Base-by-base conservation (phyloP, 2,329 filamentous ascomycete species). In the Stachybotrys chlorohalonatus region DNA sequence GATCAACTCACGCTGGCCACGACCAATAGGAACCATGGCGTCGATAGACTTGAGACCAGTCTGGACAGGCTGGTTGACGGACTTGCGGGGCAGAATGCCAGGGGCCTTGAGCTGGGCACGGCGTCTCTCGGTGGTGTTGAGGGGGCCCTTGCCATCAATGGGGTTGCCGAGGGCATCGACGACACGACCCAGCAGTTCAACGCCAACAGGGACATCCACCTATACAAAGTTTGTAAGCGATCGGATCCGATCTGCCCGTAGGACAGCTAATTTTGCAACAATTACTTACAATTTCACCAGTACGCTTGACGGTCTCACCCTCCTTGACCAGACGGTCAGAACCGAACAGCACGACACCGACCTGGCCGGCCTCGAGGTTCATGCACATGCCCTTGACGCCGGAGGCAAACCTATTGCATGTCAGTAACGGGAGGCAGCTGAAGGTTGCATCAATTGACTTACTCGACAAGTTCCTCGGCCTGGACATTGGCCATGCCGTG, bases 301-400 rank as follows among this genome's bases (percentile, higher is more conserved):
- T 99, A 87, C 94, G 93, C 89, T 96, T 97, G 79, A 99, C 94
- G 64, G 89, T 93, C 85, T 99, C 93, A 73, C 94, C 94, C 81
- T 99, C 94, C 84, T 90, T 94, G 86, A 99, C 94, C 70, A 96
- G 85, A 92, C 94, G 92, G 82, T 99, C 94, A 73, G 94, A 97
- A 87, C 94, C 94, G 85, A 99, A 99, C 73, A 99, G 85, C 85
- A 99, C 94, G 72, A 99, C 92, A 96, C 94, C 94, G 81, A 99
- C 94, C 81, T 97, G 94, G 77, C 94, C 94, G 78, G 94, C 94
- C 83, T 99, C 94, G 80, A 99, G 87, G 89, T 99, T 99, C 93
- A 99, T 97, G 90, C 93, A 97, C 94, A 99, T 99, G 78, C 94
- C 94, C 87, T 97, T 97, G 79, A 97, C 94, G 77, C 94, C 94